Percentiles rank a stretch among this genome's conserved stretches.
These are phyloP conservation scores for Globisporangium carolinianum DNA, from an alignment of 352 stramenopile genomes.

Conservation along the genomic window DNA sequence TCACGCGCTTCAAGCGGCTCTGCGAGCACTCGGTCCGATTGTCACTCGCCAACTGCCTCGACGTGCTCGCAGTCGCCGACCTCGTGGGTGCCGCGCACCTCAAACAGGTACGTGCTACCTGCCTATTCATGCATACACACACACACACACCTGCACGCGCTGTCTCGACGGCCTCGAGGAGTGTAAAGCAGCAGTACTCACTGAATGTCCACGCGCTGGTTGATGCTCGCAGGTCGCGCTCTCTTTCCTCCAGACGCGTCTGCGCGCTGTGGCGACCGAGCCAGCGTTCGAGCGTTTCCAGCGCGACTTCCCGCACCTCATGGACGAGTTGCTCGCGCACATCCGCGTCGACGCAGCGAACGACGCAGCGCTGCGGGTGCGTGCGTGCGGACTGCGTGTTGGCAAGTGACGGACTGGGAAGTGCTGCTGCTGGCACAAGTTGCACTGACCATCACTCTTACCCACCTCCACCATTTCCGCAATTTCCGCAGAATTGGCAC, in stretches of 20 bases:
- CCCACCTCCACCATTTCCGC: background rate
- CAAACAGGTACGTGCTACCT: conserved; percentile 23
- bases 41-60: conserved; percentile 40
- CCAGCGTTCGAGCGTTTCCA: conserved; percentile 26
- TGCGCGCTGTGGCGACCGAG: conserved; percentile 5
- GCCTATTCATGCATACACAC: too few relatives aligned
- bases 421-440: too few relatives aligned
- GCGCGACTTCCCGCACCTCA: conserved; percentile 28
- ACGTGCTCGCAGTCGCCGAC: conserved; percentile 57
- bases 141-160: background rate
- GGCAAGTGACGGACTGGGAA: too few relatives aligned
- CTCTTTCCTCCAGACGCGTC: conserved; percentile 16
- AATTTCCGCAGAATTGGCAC: conserved; percentile 25
- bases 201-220: background rate
- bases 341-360: conserved; percentile 21
- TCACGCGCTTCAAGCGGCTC: conserved; percentile 62
- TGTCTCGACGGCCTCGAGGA: background rate
- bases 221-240: conserved; percentile 4
- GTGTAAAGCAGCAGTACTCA: background rate
- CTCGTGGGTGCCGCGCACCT: conserved; percentile 47
- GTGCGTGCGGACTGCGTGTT: background rate
- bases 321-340: conserved; percentile 34
- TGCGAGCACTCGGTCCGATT: conserved; percentile 46
- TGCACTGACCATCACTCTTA: too few relatives aligned
- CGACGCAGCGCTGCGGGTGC: conserved; percentile 26